These are phyloP conservation scores for Solanum bukasovii DNA, from an alignment of 257 asterid species.

Conservation along the genomic window DNA sequence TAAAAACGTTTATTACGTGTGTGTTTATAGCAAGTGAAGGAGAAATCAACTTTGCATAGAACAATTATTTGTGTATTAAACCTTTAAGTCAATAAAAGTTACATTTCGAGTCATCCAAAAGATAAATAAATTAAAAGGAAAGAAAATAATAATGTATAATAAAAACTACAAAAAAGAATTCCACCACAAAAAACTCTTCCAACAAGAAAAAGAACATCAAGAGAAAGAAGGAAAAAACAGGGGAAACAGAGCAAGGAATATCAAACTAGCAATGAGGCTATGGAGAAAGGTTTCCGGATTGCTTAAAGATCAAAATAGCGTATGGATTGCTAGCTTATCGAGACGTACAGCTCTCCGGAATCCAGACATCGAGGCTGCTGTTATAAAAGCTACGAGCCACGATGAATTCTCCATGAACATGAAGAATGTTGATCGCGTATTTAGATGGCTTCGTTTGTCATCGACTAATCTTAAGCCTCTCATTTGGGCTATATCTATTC, in stretches of 20 bases:
- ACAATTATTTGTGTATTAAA: not conserved
- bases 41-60: not conserved
- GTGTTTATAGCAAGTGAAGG: not conserved
- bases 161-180: not conserved
- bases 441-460: slow-evolving; percentile 61
- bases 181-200: not conserved
- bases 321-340: slow-evolving; percentile 47
- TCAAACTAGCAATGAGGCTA: slow-evolving; percentile 40
- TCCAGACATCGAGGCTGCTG: slow-evolving; percentile 70
- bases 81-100: not conserved
- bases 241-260: not conserved
- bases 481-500: slow-evolving; percentile 47
- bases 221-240: not conserved
- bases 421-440: slow-evolving; percentile 36
- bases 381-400: slow-evolving; percentile 77
- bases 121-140: not conserved
- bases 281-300: slow-evolving; percentile 64
- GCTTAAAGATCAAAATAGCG: slow-evolving; percentile 64
- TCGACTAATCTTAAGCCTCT: slow-evolving; percentile 50
- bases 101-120: not conserved
- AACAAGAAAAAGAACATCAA: not conserved
- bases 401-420: slow-evolving; percentile 29
- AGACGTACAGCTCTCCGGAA: slow-evolving; percentile 53
- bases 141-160: not conserved
- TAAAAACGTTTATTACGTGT: not conserved